These are phyloP conservation scores for Coemansia sp. DNA, from an alignment of 192 early-diverging fungal genomes.

Conservation along the genomic window DNA sequence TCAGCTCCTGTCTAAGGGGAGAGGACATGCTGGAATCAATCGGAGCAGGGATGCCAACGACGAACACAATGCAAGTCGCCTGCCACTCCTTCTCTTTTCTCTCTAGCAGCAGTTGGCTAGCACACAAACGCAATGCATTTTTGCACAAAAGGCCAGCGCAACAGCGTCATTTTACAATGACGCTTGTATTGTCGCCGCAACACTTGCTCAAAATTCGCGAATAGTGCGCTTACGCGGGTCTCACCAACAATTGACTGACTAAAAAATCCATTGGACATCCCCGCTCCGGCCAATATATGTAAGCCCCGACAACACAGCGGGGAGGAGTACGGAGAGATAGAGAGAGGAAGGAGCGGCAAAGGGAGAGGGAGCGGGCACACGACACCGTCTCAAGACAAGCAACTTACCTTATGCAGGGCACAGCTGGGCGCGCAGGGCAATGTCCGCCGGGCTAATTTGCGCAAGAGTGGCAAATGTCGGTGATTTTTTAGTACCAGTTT, in stretches of 20 bases:
- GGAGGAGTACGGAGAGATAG: background rate
- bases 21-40: background rate
- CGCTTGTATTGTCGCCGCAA: background rate
- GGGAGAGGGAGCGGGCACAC: background rate
- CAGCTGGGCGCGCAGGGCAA: background rate
- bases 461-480: background rate
- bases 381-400: conserved; percentile 3
- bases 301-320: background rate
- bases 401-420: conserved; percentile 14
- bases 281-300: conserved; percentile 3
- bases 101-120: background rate
- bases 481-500: background rate
- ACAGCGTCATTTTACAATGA: background rate
- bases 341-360: background rate
- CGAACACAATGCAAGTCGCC: background rate
- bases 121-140: background rate
- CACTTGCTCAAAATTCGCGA: background rate
- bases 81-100: background rate
- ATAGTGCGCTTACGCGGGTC: background rate
- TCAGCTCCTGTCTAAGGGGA: background rate
- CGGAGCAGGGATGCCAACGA: background rate
- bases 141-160: background rate
- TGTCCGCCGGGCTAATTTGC: background rate
- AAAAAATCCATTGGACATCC: background rate
- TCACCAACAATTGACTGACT: conserved; percentile 3